Evolutionary conservation across 352 stramenopile genomes (phyloP).

Genomic region (Phytophthora meadii): DNA sequence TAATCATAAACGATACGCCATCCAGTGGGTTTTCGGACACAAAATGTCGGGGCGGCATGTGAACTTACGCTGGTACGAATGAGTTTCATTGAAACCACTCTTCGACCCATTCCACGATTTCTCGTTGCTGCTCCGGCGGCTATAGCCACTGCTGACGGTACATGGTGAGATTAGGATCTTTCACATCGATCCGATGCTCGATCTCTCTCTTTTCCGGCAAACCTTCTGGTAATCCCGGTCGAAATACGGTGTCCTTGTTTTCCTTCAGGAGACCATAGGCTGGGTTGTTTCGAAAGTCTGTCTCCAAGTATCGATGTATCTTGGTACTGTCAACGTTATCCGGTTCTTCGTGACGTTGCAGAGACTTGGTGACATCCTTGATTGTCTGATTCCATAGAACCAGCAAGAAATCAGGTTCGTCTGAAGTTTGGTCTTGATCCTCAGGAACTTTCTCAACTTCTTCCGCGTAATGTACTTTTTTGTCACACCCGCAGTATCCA

Average conservation of each 20-base stretch:
- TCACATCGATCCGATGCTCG: constrained; percentile 6
- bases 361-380: constrained; percentile 4
- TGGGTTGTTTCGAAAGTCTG: constrained; percentile 1
- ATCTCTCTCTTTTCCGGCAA: constrained; percentile 11
- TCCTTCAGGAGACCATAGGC: neutral
- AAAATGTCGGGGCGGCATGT: constrained; percentile 17
- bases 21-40: constrained; percentile 7
- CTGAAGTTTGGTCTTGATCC: constrained; percentile 11
- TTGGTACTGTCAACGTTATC: constrained; percentile 19
- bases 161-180: neutral
- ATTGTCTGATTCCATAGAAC: constrained; percentile 19
- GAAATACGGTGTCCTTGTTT: constrained; percentile 9
- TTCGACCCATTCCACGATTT: constrained; percentile 1
- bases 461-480: constrained; percentile 16
- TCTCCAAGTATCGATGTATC: constrained; percentile 15
- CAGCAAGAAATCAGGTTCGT: constrained; percentile 25
- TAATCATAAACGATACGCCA: constrained; percentile 9
- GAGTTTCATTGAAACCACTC: neutral
- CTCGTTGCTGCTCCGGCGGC: too few species aligned
- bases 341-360: constrained; percentile 6
- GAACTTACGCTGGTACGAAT: constrained; percentile 14
- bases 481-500: neutral
- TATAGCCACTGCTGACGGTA: constrained; percentile 16
- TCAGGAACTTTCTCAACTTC: constrained; percentile 20
- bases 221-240: constrained; percentile 11